These are phyloP conservation scores for Suhomyces tanzawaensis DNA, from an alignment of 805 yeast genomes.

Conservation along the genomic window DNA sequence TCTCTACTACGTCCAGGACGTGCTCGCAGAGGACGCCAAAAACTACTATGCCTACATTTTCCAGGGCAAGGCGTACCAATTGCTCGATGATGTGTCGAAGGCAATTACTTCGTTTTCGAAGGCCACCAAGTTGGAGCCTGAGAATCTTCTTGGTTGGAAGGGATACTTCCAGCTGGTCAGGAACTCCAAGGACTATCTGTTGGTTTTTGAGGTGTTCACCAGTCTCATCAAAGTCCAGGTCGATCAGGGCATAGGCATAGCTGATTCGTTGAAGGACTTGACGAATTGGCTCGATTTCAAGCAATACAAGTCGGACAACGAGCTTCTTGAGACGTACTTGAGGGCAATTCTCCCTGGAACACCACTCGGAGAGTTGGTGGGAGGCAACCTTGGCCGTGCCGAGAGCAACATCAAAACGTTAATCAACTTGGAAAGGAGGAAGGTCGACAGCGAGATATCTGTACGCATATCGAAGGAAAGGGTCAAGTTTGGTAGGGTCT, in stretches of 20 bases:
- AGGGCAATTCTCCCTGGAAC: constrained; percentile 55
- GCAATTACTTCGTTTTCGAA: constrained; percentile 45
- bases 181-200: constrained; percentile 32
- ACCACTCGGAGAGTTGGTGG: constrained; percentile 50
- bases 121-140: constrained; percentile 52
- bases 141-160: constrained; percentile 71
- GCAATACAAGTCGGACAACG: constrained; percentile 23
- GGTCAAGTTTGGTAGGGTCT: constrained; percentile 44
- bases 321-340: constrained; percentile 47
- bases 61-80: constrained; percentile 65
- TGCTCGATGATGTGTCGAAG: constrained; percentile 32
- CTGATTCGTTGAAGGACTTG: constrained; percentile 50
- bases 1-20: constrained; percentile 51
- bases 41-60: constrained; percentile 67
- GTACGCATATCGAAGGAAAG: constrained; percentile 45
- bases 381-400: constrained; percentile 44
- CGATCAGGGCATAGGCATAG: constrained; percentile 43
- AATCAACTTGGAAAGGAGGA: constrained; percentile 36
- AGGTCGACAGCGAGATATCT: constrained; percentile 44
- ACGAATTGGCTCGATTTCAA: constrained; percentile 42
- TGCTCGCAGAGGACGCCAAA: neutral
- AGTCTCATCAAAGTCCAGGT: constrained; percentile 42
- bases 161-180: constrained; percentile 59
- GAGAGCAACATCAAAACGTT: constrained; percentile 44
- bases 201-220: constrained; percentile 49